These are phyloP conservation scores for Holtermannia corniformis DNA, from an alignment of 768 basidiomycete species.

Conservation along the genomic window DNA sequence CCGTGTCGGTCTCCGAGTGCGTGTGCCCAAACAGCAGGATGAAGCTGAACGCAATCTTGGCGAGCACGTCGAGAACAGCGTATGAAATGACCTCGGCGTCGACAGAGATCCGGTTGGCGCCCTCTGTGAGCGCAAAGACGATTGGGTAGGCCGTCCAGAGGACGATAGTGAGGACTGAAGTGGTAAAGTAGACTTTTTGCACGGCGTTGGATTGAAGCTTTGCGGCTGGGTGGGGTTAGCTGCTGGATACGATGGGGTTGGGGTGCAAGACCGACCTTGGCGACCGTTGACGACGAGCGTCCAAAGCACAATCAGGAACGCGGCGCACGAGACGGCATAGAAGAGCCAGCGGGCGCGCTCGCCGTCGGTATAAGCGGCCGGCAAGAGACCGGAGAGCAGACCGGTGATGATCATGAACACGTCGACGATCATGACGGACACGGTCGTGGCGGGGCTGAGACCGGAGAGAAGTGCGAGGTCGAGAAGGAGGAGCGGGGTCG, in stretches of 20 bases:
- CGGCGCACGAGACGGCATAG: conserved; percentile 28
- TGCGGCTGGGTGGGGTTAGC: conserved; percentile 18
- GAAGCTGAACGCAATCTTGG: conserved; percentile 31
- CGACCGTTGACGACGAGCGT: conserved; percentile 27
- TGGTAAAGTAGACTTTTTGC: conserved; percentile 1
- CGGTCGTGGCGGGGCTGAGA: conserved; percentile 29
- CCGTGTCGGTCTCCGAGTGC: conserved; percentile 26
- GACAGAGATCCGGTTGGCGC: conserved; percentile 32
- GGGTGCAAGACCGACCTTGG: conserved; percentile 20
- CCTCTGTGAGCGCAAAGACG: conserved; percentile 37
- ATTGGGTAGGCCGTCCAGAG: conserved; percentile 40
- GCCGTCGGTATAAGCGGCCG: conserved; percentile 16
- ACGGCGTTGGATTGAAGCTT: conserved; percentile 13
- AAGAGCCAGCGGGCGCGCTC: conserved; percentile 30
- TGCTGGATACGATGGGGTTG: neutral
- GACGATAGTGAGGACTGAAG: conserved; percentile 6
- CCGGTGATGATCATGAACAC: conserved; percentile 36
- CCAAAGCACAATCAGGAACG: conserved; percentile 31
- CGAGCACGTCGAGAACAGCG: conserved; percentile 37
- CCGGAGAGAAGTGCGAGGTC: conserved; percentile 37
- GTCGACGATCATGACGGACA: conserved; percentile 26
- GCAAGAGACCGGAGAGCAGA: conserved; percentile 19
- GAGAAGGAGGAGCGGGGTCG: conserved; percentile 36
- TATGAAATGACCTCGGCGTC: conserved; percentile 39
- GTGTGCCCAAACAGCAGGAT: conserved; percentile 28